Evolutionary conservation across 176 grass and related monocot species (phyloP).

Genomic region (Elymus sibiricus): DNA sequence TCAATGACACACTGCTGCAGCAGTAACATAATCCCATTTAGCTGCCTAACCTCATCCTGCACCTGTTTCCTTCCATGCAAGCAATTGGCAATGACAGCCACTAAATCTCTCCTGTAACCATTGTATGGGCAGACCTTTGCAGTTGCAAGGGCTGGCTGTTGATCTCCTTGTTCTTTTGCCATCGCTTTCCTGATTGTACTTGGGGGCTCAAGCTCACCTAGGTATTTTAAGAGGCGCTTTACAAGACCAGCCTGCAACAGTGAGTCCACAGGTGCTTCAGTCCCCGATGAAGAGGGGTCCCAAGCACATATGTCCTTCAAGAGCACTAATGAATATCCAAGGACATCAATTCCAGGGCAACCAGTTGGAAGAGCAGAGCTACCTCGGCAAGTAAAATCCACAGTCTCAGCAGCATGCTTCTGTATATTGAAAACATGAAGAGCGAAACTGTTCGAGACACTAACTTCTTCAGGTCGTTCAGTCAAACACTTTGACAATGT

Average conservation of each 20-base stretch:
- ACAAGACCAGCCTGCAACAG: conserved; percentile 59
- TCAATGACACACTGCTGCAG: conserved; percentile 92
- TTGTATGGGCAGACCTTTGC: conserved; percentile 77
- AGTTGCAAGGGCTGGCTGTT: conserved; percentile 20
- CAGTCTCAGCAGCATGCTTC: conserved; percentile 44
- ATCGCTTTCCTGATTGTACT: conserved; percentile 78
- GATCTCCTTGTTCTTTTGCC: conserved; percentile 28
- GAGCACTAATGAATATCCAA: conserved; percentile 77
- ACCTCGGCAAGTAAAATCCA: conserved; percentile 58
- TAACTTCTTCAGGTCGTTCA: conserved; percentile 64
- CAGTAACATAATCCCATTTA: conserved; percentile 54
- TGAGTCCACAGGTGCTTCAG: conserved; percentile 44
- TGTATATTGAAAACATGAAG: conserved; percentile 57
- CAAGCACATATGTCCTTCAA: conserved; percentile 88
- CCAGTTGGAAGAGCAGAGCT: conserved; percentile 59
- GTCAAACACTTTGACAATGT: conserved; percentile 70
- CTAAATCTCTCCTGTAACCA: conserved; percentile 83
- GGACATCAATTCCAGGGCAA: conserved; percentile 49
- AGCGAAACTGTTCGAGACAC: conserved; percentile 44
- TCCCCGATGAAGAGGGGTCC: conserved; percentile 42
- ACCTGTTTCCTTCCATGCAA: conserved; percentile 65
- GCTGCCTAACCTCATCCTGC: conserved; percentile 72
- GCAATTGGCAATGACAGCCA: conserved; percentile 75
- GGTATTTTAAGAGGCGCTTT: conserved; percentile 49
- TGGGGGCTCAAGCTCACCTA: conserved; percentile 78